Evolutionary conservation across 257 asterid genomes (phyloP).

Genomic region (Fraxinus anomala): DNA sequence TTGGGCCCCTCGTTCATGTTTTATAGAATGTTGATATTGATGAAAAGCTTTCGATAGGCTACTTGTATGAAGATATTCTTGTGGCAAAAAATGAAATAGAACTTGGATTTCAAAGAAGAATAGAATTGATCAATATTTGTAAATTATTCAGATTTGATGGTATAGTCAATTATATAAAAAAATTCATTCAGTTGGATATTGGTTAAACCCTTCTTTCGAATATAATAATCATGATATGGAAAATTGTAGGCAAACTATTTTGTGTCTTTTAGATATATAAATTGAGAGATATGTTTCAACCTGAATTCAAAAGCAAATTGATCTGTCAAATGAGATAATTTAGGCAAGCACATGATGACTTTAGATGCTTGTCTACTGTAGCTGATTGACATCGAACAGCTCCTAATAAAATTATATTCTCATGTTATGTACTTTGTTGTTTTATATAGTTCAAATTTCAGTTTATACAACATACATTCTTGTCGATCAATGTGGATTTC

Average conservation of each 20-base stretch:
- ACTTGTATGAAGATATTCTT: not conserved
- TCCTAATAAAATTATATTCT: not conserved
- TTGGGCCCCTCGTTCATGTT: no score
- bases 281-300: not conserved
- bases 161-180: not conserved
- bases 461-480: not conserved
- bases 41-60: no score
- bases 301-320: not conserved
- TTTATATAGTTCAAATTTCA: not conserved
- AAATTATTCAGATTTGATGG: not conserved
- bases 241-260: not conserved
- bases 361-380: not conserved
- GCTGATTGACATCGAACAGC: not conserved
- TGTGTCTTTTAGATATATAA: not conserved
- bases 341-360: not conserved
- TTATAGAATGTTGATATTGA: no score
- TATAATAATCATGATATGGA: not conserved
- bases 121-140: not conserved
- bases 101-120: not conserved
- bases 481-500: no score
- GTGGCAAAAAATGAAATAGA: not conserved
- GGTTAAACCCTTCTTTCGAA: not conserved
- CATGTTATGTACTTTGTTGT: not conserved
- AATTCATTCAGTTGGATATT: not conserved
- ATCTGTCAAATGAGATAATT: not conserved